phyloP scores from a whole-genome alignment of 768 basidiomycete species.

The Tephrocybe sp. region DNA sequence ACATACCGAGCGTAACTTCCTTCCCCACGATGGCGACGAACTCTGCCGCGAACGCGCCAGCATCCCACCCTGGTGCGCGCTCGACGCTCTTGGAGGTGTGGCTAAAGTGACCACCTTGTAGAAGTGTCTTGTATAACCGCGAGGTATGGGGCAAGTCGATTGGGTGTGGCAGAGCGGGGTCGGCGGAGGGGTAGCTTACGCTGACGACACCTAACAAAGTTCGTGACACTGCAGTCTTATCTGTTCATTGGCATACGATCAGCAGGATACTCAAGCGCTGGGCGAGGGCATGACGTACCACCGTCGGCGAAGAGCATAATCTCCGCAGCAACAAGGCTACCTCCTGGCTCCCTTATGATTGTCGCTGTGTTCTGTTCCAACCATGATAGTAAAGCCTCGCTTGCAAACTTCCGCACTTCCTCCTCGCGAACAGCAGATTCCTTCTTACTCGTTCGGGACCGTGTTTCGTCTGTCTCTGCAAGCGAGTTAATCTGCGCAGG shows the following conservation, averaged over 20 bases:
- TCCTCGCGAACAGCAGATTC: slow-evolving; percentile 54
- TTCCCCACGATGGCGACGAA: slow-evolving; percentile 56
- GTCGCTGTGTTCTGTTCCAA: slow-evolving; percentile 59
- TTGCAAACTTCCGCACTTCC: slow-evolving; percentile 74
- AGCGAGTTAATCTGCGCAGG: slow-evolving; percentile 72
- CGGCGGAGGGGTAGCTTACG: slow-evolving; percentile 52
- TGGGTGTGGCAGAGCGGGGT: slow-evolving; percentile 51
- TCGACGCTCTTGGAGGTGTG: slow-evolving; percentile 55
- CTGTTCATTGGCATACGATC: slow-evolving; percentile 34
- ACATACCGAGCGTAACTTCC: slow-evolving; percentile 53
- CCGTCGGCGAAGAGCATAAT: slow-evolving; percentile 84
- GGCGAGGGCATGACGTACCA: slow-evolving; percentile 44
- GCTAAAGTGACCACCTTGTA: slow-evolving; percentile 90
- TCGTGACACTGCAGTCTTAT: slow-evolving; percentile 63
- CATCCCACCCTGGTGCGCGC: slow-evolving; percentile 51
- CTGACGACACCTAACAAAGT: slow-evolving; percentile 59
- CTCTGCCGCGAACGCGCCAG: slow-evolving; percentile 52
- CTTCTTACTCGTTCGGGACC: slow-evolving; percentile 84
- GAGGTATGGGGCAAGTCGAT: slow-evolving; percentile 83
- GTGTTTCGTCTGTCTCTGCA: slow-evolving; percentile 68
- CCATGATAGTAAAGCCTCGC: slow-evolving; percentile 70
- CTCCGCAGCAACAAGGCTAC: slow-evolving; percentile 75
- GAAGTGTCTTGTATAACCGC: slow-evolving; percentile 81
- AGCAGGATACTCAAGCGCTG: neutral
- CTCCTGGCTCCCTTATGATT: slow-evolving; percentile 72